phyloP scores from a whole-genome alignment of 2,329 filamentous ascomycete species.

The Nemania diffusa region DNA sequence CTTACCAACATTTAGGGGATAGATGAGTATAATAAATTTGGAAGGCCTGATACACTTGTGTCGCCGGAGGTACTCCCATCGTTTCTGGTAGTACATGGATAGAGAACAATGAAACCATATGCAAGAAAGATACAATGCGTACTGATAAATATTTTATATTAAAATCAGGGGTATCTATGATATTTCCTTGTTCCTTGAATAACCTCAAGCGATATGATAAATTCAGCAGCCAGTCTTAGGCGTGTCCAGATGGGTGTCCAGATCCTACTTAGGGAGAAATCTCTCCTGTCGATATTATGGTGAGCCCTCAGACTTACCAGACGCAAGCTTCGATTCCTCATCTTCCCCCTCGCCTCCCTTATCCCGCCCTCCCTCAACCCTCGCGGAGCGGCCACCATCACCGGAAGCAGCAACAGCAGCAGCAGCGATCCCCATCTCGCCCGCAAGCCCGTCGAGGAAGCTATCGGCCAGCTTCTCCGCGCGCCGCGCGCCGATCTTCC shows the following conservation, averaged over 20 bases:
- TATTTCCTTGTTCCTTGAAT: background rate
- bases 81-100: no score
- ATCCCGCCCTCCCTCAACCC: background rate
- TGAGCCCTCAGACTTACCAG: background rate
- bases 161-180: background rate
- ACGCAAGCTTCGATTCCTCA: background rate
- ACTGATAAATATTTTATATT: background rate
- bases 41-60: no score
- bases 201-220: background rate
- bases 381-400: background rate
- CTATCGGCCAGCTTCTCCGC: slow-evolving; percentile 52
- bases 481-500: slow-evolving; percentile 67
- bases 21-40: no score
- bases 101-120: background rate
- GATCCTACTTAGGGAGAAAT: background rate
- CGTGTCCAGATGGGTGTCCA: background rate
- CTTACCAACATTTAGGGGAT: no score
- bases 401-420: background rate
- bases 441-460: slow-evolving; percentile 51
- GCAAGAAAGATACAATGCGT: background rate
- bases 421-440: slow-evolving; percentile 43
- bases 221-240: background rate
- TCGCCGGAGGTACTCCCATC: no score
- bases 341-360: background rate
- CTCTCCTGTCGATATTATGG: no score